Evolutionary conservation across 2,329 filamentous ascomycete species (phyloP).

Genomic region (Trichoderma sp.): DNA sequence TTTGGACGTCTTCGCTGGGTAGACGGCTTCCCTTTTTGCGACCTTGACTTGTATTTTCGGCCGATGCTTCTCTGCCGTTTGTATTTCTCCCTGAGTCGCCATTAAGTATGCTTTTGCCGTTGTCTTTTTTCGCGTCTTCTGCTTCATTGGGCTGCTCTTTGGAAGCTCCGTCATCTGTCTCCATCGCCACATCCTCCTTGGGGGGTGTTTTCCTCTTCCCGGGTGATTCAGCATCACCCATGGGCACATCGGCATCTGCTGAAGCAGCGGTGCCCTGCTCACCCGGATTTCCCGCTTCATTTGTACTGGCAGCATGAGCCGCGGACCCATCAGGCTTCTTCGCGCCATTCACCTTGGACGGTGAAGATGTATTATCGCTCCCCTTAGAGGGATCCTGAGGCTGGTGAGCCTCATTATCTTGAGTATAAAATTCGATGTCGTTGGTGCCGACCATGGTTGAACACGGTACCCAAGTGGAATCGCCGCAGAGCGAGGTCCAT

Average conservation of each 20-base stretch:
- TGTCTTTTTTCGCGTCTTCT: background rate
- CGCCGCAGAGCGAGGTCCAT: slow-evolving; percentile 70
- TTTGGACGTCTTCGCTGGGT: slow-evolving; percentile 26
- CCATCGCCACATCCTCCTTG: slow-evolving; percentile 18
- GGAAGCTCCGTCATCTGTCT: slow-evolving; percentile 12
- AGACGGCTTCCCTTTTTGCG: slow-evolving; percentile 7
- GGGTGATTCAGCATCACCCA: slow-evolving; percentile 31
- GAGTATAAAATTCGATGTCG: slow-evolving; percentile 54
- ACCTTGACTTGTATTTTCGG: background rate
- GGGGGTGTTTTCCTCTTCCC: slow-evolving; percentile 25
- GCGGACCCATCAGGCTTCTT: background rate
- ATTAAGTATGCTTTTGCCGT: background rate
- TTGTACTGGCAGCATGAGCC: slow-evolving; percentile 9
- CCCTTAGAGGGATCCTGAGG: slow-evolving; percentile 32
- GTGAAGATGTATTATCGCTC: slow-evolving; percentile 13
- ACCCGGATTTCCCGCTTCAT: slow-evolving; percentile 9
- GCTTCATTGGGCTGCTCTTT: background rate
- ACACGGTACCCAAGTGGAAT: slow-evolving; percentile 66
- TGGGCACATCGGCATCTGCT: slow-evolving; percentile 27
- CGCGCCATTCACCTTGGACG: slow-evolving; percentile 27
- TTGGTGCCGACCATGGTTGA: slow-evolving; percentile 54
- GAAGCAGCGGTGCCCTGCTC: slow-evolving; percentile 17
- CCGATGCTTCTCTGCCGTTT: background rate
- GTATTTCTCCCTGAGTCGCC: background rate
- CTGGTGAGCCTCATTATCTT: slow-evolving; percentile 43